Evolutionary conservation across 345 rosid genomes (phyloP).

Genomic region (Hevea brasiliensis): DNA sequence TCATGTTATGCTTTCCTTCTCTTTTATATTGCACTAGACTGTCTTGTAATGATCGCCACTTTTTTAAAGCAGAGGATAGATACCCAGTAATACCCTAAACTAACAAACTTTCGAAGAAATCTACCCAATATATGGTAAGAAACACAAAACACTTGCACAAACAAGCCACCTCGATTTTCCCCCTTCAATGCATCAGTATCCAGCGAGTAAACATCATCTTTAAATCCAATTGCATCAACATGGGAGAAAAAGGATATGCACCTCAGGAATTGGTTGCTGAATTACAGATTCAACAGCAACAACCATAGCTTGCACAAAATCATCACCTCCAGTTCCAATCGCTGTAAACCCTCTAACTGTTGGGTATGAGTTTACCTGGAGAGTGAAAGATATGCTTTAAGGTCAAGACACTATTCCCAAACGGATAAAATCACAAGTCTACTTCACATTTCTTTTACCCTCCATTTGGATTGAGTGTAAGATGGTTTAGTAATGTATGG

Average conservation of each 20-base stretch:
- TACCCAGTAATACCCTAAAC: neutral
- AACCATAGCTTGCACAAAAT: constrained; percentile 94
- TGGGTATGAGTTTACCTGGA: constrained; percentile 89
- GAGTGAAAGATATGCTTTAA: constrained; percentile 16
- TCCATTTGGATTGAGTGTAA: too few species aligned
- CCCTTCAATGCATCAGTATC: neutral
- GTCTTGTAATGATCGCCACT: neutral
- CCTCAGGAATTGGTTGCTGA: constrained; percentile 84
- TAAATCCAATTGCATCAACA: constrained; percentile 11
- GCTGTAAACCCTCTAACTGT: constrained; percentile 95
- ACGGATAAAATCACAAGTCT: neutral
- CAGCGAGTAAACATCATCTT: neutral
- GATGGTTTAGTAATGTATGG: too few species aligned
- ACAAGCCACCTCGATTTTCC: neutral
- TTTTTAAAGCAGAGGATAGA: neutral
- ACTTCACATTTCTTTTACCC: neutral
- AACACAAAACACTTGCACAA: constrained; percentile 9
- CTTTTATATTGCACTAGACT: neutral
- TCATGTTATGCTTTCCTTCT: neutral
- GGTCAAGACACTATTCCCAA: neutral
- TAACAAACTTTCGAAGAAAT: neutral
- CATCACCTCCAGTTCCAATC: constrained; percentile 96
- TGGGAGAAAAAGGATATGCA: constrained; percentile 18
- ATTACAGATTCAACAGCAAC: constrained; percentile 96
- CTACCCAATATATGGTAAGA: too few species aligned